Conservation (phyloP, 345 rosid genomes). For the Eucalyptus curtisii region DNA sequence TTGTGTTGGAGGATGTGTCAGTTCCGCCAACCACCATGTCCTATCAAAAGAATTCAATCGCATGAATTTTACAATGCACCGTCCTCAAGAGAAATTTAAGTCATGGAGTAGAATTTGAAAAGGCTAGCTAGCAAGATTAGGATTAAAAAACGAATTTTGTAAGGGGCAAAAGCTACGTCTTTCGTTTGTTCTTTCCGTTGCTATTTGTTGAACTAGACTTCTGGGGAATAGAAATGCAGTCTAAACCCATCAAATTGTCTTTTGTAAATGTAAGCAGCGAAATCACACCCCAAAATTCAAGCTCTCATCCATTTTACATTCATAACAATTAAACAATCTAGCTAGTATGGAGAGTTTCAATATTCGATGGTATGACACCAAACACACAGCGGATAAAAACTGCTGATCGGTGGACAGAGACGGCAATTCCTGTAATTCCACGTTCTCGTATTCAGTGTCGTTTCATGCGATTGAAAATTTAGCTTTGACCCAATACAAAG, state of each 20-base stretch:
- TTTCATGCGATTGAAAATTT: not conserved
- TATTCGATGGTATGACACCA: not conserved
- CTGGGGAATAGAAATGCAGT: not conserved
- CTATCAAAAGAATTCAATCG: conserved; percentile 1
- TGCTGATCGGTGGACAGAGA: not conserved
- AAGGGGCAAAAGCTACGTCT: not conserved
- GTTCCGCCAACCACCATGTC: conserved; percentile 54
- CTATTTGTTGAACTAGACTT: not conserved
- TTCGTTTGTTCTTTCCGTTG: not conserved
- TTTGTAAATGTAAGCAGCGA: not conserved
- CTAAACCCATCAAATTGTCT: not conserved
- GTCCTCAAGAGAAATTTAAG: not conserved
- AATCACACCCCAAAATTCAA: not conserved
- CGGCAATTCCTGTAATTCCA: not conserved
- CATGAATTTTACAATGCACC: not conserved
- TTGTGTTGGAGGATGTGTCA: conserved; percentile 39
- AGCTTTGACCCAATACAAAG: not conserved
- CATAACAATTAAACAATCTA: not conserved
- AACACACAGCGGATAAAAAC: not conserved
- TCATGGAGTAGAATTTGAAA: not conserved
- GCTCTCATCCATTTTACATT: not conserved
- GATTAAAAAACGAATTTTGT: not conserved
- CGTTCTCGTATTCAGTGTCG: not conserved
- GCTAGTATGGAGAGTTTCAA: not conserved
- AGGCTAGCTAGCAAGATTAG: not conserved